Evolutionary conservation across 345 rosid genomes (phyloP).

Genomic region (Brassica rapa): DNA sequence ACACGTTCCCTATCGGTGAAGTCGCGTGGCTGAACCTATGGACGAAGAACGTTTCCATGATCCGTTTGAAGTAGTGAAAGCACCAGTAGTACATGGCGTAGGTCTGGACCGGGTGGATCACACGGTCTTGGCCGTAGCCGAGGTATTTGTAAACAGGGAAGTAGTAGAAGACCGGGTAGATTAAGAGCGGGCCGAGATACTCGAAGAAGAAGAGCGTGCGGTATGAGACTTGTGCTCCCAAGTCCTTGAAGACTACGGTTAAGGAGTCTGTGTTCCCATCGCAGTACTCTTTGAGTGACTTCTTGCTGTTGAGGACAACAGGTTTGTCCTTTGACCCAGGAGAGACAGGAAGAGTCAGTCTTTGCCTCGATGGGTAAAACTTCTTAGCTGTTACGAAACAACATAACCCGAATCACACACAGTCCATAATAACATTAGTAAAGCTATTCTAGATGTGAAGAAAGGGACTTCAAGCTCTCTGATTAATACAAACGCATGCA

Average conservation of each 20-base stretch:
- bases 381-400: constrained; percentile 64
- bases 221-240: constrained; percentile 95
- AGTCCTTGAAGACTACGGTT: constrained; percentile 84
- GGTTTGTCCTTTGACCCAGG: constrained; percentile 82
- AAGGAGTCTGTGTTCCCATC: constrained; percentile 60
- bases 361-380: constrained; percentile 94
- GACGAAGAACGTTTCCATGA: constrained; percentile 91
- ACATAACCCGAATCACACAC: constrained; percentile 12
- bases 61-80: constrained; percentile 93
- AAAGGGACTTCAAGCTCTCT: neutral
- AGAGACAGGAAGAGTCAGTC: constrained; percentile 79
- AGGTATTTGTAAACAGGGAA: constrained; percentile 76
- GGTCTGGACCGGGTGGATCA: constrained; percentile 81
- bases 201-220: constrained; percentile 94
- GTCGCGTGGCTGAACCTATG: constrained; percentile 96
- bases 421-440: neutral
- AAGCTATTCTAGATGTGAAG: constrained; percentile 1
- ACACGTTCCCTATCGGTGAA: constrained; percentile 86
- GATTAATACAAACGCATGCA: neutral
- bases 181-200: constrained; percentile 84
- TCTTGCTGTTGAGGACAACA: constrained; percentile 61
- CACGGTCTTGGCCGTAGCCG: constrained; percentile 65
- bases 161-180: constrained; percentile 89
- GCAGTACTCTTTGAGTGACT: constrained; percentile 67
- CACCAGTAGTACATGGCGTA: constrained; percentile 95